Evolutionary conservation across 2,329 filamentous ascomycete genomes (phyloP).

Genomic region (Epichloe gansuensis): DNA sequence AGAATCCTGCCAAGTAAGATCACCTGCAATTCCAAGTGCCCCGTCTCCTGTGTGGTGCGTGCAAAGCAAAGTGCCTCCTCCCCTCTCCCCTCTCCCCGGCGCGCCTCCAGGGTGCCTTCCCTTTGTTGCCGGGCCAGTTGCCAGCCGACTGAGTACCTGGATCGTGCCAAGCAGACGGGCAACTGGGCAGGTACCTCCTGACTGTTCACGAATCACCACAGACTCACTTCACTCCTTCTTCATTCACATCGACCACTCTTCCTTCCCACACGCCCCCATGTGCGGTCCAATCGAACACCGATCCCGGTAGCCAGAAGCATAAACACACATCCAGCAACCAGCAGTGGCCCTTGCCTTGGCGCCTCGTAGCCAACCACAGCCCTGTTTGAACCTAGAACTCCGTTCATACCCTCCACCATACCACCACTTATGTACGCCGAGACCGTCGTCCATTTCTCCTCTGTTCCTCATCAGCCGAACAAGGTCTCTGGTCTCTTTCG

Average conservation of each 20-base stretch:
- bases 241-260: conserved; percentile 1
- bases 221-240: conserved; percentile 8
- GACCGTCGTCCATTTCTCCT: conserved; percentile 10
- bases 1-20: not conserved
- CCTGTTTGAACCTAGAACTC: conserved; percentile 11
- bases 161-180: not conserved
- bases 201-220: not conserved
- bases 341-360: conserved; percentile 7
- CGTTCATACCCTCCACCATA: conserved; percentile 10
- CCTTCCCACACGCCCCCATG: conserved; percentile 2
- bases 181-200: not conserved
- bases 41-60: not conserved
- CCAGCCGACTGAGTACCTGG: not conserved
- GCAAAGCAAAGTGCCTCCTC: not conserved
- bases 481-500: conserved; percentile 8
- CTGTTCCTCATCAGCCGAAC: conserved; percentile 12
- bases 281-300: conserved; percentile 5
- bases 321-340: conserved; percentile 9
- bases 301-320: conserved; percentile 7
- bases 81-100: not conserved
- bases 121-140: conserved; percentile 1
- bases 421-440: conserved; percentile 10
- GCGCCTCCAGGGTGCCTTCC: conserved; percentile 3
- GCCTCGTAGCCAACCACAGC: conserved; percentile 12
- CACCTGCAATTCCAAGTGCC: not conserved